Conservation (phyloP, 495 filamentous ascomycete genomes). For the Xylaria flabelliformis region DNA sequence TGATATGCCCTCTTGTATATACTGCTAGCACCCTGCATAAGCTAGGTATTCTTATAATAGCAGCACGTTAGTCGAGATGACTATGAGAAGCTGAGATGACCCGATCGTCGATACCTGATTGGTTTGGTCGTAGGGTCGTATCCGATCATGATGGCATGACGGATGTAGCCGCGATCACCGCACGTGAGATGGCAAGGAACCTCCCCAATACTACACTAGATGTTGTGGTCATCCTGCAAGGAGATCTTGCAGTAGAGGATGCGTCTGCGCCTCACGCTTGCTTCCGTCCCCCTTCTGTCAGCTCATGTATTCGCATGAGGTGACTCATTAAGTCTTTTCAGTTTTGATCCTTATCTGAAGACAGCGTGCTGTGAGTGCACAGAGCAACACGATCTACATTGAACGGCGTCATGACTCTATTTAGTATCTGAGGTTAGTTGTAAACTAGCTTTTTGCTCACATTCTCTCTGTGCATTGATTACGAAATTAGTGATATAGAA, state of each 20-base stretch:
- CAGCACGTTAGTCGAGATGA: not conserved
- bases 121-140: not conserved
- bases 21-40: not conserved
- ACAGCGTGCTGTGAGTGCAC: not conserved
- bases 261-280: not conserved
- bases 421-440: not conserved
- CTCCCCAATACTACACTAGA: not conserved
- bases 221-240: not conserved
- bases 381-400: not conserved
- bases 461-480: not conserved
- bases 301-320: not conserved
- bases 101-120: not conserved
- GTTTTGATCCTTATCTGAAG: not conserved
- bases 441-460: not conserved
- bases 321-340: not conserved
- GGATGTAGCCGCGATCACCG: not conserved
- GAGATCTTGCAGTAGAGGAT: not conserved
- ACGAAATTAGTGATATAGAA: not conserved
- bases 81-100: not conserved
- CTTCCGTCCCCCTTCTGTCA: constrained; percentile 6
- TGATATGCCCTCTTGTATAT: not conserved
- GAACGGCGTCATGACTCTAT: not conserved
- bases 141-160: not conserved
- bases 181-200: not conserved
- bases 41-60: not conserved